Conservation (phyloP, 345 rosid genomes). For the Turnera subulata region DNA sequence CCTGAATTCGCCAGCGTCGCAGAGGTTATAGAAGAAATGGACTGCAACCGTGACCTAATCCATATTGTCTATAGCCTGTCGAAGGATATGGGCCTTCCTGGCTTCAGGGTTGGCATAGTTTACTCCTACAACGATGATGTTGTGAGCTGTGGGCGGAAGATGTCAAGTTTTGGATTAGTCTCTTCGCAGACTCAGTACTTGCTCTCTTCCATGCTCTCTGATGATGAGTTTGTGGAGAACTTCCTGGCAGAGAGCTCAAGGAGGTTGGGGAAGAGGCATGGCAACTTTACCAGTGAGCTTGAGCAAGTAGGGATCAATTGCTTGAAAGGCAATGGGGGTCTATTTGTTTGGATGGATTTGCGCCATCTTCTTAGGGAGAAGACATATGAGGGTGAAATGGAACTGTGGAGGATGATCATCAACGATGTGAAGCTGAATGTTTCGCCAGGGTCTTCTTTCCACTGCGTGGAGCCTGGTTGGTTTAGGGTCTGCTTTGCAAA, state of each 20-base stretch:
- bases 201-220: conserved; percentile 70
- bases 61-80: conserved; percentile 83
- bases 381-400: conserved; percentile 47
- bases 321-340: conserved; percentile 55
- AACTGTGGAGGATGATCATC: conserved; percentile 58
- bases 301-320: conserved; percentile 49
- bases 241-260: conserved; percentile 49
- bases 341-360: conserved; percentile 82
- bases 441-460: conserved; percentile 80
- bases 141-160: conserved; percentile 56
- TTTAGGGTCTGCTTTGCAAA: conserved; percentile 90
- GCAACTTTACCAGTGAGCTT: conserved; percentile 41
- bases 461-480: conserved; percentile 75
- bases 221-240: conserved; percentile 47
- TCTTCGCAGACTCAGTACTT: conserved; percentile 68
- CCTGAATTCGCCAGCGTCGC: conserved; percentile 59
- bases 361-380: conserved; percentile 45
- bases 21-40: conserved; percentile 48
- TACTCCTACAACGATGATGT: conserved; percentile 72
- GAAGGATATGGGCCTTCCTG: conserved; percentile 91
- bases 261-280: conserved; percentile 47
- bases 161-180: conserved; percentile 86
- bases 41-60: conserved; percentile 46
- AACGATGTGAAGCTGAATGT: conserved; percentile 69
- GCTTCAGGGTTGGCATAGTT: conserved; percentile 72